Base-by-base conservation (phyloP, 805 yeast genomes). In the Kluyveromyces siamensis region DNA sequence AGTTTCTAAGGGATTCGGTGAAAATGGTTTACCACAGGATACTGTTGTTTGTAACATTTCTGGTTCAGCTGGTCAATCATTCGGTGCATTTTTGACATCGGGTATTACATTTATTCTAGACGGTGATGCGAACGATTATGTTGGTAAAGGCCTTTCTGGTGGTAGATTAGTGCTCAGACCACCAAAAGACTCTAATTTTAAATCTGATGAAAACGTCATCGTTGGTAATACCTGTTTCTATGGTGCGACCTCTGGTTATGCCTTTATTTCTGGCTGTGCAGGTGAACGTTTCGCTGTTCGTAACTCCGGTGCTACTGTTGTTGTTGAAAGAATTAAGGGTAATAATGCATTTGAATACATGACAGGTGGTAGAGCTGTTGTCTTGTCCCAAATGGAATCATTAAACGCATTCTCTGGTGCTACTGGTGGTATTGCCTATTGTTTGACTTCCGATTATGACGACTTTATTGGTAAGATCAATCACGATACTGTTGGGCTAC, bases 341-440 rank as follows among this genome's bases (percentile, higher is more conserved):
- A 96, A 91, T 68, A 97, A 91, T 68, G 99, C 99, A 46, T 91
- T 97, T 73, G 99, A 91, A 72, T 91, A 91, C 72, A 91, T 91
- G 99, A 90, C 98, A 58, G 98, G 99, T 68, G 99, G 99, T 66
- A 81, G 98, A 61, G 96, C 93, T 53, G 88, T 91, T 63, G 89
- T 91, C 44, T 77, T 91, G 57, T 96, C 97, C 43, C 72, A 81
- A 51, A 87, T 96, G 60, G 97, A 96, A 50, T 81, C 97, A 54
- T 84, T 89, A 66, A 96, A 87, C 52, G 75, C 76, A 4, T 71
- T 82, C 52, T 96, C 99, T 49, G 99, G 99, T 75, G 93, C 93
- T 85, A 90, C 97, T 59, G 99, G 99, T 71, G 99, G 99, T 80
- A 91, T 93, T 68, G 95, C 96, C 14, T 91, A 91, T 64, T 97